Evolutionary conservation across 768 basidiomycete species (phyloP), one percentile per base, ranked within the genome.

Genomic region (Podaxis sp.): DNA sequence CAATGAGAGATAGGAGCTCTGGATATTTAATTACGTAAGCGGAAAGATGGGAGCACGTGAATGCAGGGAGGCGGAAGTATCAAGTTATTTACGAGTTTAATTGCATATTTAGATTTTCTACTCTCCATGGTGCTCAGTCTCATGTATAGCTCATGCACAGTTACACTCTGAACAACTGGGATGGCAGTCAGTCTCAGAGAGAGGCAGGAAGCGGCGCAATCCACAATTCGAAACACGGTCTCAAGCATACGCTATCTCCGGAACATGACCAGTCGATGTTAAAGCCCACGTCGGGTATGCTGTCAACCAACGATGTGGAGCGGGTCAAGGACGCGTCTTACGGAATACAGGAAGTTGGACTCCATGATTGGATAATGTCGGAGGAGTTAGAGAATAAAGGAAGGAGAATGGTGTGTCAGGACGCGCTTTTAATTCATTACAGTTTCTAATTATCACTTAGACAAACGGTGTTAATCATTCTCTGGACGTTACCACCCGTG

Each of bases 131-230:
- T 54, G 28, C 33, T 24, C 26, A 44, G 22, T 20, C 51, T 40
- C 28, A 54, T 44, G 52, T 24, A 22, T 24, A 54, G 60, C 52
- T 48, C 52, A 61, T 61, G 60, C 28, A 61, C 52, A 41, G 52
- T 36, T 44, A 61, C 60, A 44, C 60, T 54, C 8, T 54, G 28
- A 61, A 20, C 60, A 61, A 53, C 40, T 53, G 52, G 52, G 51
- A 54, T 54, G 52, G 41, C 3, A 41, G 37, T 24, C 28, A n/a
- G 28, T 61, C 51, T 17, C 41, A 46, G 52, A 8, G 20, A 15
- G 38, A 44, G 26, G 4, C 52, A 13, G 15, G 24, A 20, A 54
- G 6, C 15, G 26, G 4, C 28, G 36, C 50, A 46, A 33, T 17
- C 3, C 4, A 20, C n/a, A 22, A 48, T 30, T 30, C n/a, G 17